These are phyloP conservation scores for Tricholoma matsutake DNA, from an alignment of 768 basidiomycete genomes.

Conservation along the genomic window DNA sequence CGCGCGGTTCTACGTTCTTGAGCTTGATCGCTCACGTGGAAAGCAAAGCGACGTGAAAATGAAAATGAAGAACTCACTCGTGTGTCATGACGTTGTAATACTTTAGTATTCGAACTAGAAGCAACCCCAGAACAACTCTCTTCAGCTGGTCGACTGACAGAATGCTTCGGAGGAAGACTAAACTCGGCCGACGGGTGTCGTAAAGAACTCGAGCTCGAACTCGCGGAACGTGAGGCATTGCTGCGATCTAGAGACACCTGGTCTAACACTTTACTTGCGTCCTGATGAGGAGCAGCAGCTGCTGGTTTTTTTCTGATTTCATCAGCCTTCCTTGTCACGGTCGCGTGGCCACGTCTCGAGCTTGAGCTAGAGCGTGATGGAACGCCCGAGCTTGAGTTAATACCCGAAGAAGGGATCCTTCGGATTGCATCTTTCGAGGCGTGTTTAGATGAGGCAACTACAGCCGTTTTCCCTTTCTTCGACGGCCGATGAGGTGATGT, in stretches of 20 bases:
- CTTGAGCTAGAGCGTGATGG: not conserved
- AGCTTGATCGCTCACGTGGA: slow-evolving; percentile 7
- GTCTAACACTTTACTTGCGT: not conserved
- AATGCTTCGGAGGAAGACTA: slow-evolving; percentile 6
- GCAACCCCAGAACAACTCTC: not conserved
- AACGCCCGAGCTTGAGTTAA: slow-evolving; percentile 11
- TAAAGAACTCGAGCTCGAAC: not conserved
- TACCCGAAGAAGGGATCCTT: not conserved
- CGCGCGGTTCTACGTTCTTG: not conserved
- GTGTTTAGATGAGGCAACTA: not conserved
- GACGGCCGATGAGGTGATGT: slow-evolving; percentile 6
- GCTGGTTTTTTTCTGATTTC: not conserved
- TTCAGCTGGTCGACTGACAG: slow-evolving; percentile 1
- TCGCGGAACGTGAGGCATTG: no score
- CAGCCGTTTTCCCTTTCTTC: slow-evolving; percentile 28
- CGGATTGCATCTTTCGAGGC: not conserved
- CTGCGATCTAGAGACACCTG: not conserved
- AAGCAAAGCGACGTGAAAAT: not conserved
- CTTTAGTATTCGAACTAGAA: not conserved
- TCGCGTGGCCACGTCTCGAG: not conserved
- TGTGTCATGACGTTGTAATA: slow-evolving; percentile 4
- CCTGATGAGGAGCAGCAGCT: not conserved
- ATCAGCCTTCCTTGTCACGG: not conserved
- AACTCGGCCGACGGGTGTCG: slow-evolving; percentile 5
- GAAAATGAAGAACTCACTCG: slow-evolving; percentile 10